Evolutionary conservation across 805 yeast species (phyloP), one percentile per base, ranked within the genome.

Genomic region (Candida hispaniensis): DNA sequence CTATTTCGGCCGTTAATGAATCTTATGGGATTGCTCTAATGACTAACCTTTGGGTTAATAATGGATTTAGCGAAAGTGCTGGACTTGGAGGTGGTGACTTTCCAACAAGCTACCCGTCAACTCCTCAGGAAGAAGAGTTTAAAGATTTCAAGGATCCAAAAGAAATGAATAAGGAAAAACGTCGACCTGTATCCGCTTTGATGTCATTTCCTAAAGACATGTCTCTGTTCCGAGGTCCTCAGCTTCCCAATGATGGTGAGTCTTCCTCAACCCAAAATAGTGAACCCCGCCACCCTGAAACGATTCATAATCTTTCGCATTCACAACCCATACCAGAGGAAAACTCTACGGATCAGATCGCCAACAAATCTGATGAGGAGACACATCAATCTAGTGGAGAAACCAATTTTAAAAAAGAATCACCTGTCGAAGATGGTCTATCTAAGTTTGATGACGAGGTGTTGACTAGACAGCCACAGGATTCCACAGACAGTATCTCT

Each of bases 1-100:
- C 98, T 0, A 69, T 86, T 6, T 72, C 82, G 34, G 86, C 88
- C 0, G 67, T 78, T 24, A 85, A 86, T 48, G 93, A 80, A 54
- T 69, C 18, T 15, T 34, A 26, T 7, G 30, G 38, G 3, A 26
- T 34, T 26, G 26, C 16, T 18, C 14, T 32, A 17, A 32, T 32
- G 36, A 32, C 36, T 7, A 23, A 32, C 22, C 23, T 32, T 27
- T 32, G 36, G 36, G 20, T 32, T 20, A 32, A 23, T 23, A 28
- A 28, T 23, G 36, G 36, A 6, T 32, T 32, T 14, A 23, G 28
- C 17, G 36, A 32, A 14, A 22, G 28, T 12, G 36, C 36, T 7
- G 36, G 36, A 4, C n/a, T n/a, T n/a, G n/a, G n/a, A n/a, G n/a
- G n/a, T n/a, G n/a, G n/a, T n/a, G n/a, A 23, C 36, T 23, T 22